Evolutionary conservation across 1,139 yeast species (phyloP).

Genomic region (Taphrina deformans): DNA sequence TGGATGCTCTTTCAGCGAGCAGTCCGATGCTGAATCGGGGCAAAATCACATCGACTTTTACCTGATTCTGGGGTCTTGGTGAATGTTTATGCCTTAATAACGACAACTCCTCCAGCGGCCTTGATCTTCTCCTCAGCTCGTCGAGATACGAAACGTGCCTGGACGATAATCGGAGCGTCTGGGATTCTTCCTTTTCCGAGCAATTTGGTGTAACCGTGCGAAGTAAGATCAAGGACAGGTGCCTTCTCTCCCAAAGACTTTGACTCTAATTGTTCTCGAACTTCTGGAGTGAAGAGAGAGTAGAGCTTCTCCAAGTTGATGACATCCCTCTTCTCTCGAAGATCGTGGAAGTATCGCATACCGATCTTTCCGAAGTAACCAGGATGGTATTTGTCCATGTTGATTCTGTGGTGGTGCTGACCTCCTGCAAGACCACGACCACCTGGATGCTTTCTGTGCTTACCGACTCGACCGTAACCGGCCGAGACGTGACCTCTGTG

Average conservation of each 20-base stretch:
- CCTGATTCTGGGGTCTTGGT: too few relatives aligned
- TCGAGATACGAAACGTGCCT: slow-evolving; percentile 98
- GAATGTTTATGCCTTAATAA: slow-evolving; percentile 90
- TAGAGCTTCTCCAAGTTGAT: slow-evolving; percentile 98
- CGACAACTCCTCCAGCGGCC: slow-evolving; percentile 99
- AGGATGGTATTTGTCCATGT: slow-evolving; percentile 99
- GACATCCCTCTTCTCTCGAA: slow-evolving; percentile 68
- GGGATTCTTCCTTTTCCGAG: slow-evolving; percentile 99
- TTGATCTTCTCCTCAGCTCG: slow-evolving; percentile 99
- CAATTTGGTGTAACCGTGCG: slow-evolving; percentile 93
- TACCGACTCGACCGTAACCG: slow-evolving; percentile 99
- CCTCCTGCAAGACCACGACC: slow-evolving; percentile 99
- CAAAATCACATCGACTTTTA: too few relatives aligned
- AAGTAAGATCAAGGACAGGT: slow-evolving; percentile 49
- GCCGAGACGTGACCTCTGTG: slow-evolving; percentile 99
- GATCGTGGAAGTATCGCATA: slow-evolving; percentile 99
- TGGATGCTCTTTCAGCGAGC: neutral
- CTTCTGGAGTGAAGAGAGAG: slow-evolving; percentile 92
- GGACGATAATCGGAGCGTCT: slow-evolving; percentile 96
- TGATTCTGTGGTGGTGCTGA: slow-evolving; percentile 99
- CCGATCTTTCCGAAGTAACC: slow-evolving; percentile 99
- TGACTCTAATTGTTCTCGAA: slow-evolving; percentile 92
- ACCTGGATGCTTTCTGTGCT: slow-evolving; percentile 99
- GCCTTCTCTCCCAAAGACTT: slow-evolving; percentile 86
- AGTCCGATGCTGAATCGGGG: neutral